Evolutionary conservation across 1,284 basidiomycete species (phyloP), one percentile per base, ranked within the genome.

Genomic region (Malassezia caprae): DNA sequence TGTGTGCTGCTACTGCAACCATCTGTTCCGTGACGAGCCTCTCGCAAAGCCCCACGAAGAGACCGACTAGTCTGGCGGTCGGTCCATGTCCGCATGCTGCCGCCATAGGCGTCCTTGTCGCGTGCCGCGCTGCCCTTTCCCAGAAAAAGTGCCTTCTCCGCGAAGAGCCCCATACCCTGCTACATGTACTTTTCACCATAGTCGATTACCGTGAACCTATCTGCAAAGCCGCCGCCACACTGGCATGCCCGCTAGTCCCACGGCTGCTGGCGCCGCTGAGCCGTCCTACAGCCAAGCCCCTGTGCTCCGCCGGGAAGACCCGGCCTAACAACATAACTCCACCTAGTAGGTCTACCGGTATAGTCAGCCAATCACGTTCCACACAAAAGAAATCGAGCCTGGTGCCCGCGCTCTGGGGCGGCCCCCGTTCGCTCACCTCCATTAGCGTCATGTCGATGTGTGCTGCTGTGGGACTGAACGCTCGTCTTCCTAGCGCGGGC

Each of bases 1-100:
- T 51, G 68, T 71, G 11, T 72, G 70, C 52, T 65, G 61, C 27
- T 57, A 56, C 23, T 72, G 70, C 55, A 69, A 71, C 46, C 59
- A 64, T 44, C 49, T 71, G 21, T 72, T 72, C 45, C 59, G 58
- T 24, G 69, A 72, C 37, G 60, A 61, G 8, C 48, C 51, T 7
- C 46, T 58, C 4, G 42, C 44, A 23, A 34, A 37, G 34, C 47
- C 48, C 5, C 45, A 43, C n/a, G 53, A 55, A 19, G 53, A 55
- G n/a, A 32, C 21, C 19, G 49, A 51, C 10, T 51, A 51, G 19
- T 27, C 13, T 43, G 37, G 28, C 28, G 8, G 32, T 26, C 24
- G 24, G 24, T 26, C 24, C 24, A 7, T 26, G n/a, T n/a, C n/a
- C n/a, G n/a, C n/a, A n/a, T n/a, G n/a, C n/a, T n/a, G n/a, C n/a